Evolutionary conservation across 352 stramenopile species (phyloP), one percentile per base, ranked within the genome.

Genomic region (Globisporangium megalacanthum): DNA sequence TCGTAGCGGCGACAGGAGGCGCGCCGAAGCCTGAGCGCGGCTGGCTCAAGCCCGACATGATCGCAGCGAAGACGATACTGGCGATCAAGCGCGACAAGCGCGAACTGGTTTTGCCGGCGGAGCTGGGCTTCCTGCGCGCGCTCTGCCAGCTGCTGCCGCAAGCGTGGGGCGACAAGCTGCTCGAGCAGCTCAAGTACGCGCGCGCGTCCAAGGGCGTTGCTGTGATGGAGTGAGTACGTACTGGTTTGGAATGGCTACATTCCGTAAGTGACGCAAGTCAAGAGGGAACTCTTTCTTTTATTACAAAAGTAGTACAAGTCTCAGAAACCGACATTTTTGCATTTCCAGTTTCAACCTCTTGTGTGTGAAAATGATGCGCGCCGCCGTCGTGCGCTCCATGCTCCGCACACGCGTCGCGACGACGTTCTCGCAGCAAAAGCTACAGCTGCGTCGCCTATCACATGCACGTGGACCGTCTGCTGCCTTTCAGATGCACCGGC

Each of bases 21-120:
- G 4, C 25, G 10, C 42, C 25, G 29, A 65, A 65, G 36, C 13
- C 47, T 29, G 39, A 56, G 31, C 57, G 49, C 42, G 57, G 57
- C 15, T 65, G 59, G 59, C 56, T 65, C 35, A 45, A 56, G 11
- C 17, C 59, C 1, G 59, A 65, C 9, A 25, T 52, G 25, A 52
- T 65, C 7, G 59, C 15, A 4, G 49, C 11, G 25, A 55, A 61
- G 29, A 65, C 53, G 8, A 35, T 65, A 2, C 9, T 42, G 6
- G 59, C 59, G 13, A 49, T 65, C 53, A 65, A 65, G 46, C 46
- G 47, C n/a, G 51, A 56, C 53, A 65, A 56, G 47, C 53, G 54
- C 37, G 53, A 56, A 47, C 13, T 65, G 13, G 29, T 65, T 46
- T 54, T 65, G 8, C 59, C 59, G 0, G 17, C 25, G 8, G 53